Evolutionary conservation across 179 eudicot species (phyloP).

Genomic region (Silene vulgaris): DNA sequence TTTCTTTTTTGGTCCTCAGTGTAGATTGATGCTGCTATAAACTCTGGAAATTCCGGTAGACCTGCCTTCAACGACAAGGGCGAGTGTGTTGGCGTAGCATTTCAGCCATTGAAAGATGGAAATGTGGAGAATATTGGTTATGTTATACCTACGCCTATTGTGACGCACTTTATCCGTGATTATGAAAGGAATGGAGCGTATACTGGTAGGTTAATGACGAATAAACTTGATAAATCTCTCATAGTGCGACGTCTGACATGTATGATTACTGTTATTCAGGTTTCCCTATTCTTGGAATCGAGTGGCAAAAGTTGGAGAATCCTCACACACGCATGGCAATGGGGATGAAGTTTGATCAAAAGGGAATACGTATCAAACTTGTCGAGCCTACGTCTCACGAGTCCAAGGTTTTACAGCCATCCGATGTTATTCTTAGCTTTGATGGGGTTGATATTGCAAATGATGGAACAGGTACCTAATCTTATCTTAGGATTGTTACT

Average conservation of each 20-base stretch:
- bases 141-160: constrained; percentile 92
- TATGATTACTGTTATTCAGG: constrained; percentile 33
- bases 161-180: constrained; percentile 75
- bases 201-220: constrained; percentile 47
- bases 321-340: constrained; percentile 67
- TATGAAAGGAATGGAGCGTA: constrained; percentile 86
- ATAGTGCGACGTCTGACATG: not conserved
- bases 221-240: not conserved
- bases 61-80: constrained; percentile 81
- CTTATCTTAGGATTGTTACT: not conserved
- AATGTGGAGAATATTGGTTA: constrained; percentile 88
- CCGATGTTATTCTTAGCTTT: constrained; percentile 82
- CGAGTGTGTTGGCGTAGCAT: constrained; percentile 84
- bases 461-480: constrained; percentile 75
- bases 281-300: constrained; percentile 77
- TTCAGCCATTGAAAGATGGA: constrained; percentile 79
- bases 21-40: constrained; percentile 96
- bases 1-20: constrained; percentile 2
- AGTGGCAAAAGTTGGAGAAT: constrained; percentile 98
- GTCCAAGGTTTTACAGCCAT: constrained; percentile 57
- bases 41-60: constrained; percentile 95
- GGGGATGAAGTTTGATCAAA: constrained; percentile 82
- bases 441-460: constrained; percentile 85
- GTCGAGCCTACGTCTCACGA: constrained; percentile 81
- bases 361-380: constrained; percentile 81